These are phyloP conservation scores for Lactifluus hygrophoroides DNA, from an alignment of 768 basidiomycete species.

Conservation along the genomic window DNA sequence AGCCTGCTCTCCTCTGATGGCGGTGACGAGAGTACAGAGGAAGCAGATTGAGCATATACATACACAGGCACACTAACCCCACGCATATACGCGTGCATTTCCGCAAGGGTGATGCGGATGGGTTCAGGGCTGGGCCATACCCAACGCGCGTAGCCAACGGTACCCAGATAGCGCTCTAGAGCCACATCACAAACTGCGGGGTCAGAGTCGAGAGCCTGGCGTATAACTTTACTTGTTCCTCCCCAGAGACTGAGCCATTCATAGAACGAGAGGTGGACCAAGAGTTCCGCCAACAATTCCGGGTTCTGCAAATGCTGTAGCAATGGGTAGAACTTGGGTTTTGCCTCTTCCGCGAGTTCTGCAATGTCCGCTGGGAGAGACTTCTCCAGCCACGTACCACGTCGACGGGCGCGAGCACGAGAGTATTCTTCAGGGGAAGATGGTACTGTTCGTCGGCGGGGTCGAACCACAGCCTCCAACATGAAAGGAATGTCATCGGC, in stretches of 20 bases:
- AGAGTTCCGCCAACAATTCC: constrained; percentile 42
- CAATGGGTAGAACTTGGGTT: constrained; percentile 39
- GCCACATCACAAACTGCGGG: constrained; percentile 51
- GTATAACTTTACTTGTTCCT: constrained; percentile 43
- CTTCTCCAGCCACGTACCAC: constrained; percentile 36
- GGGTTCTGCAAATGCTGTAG: constrained; percentile 46
- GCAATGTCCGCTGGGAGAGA: constrained; percentile 29
- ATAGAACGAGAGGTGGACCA: constrained; percentile 59
- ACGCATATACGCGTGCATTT: constrained; percentile 71
- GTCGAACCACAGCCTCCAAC: not conserved
- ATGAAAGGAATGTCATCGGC: not conserved
- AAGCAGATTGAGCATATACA: constrained; percentile 56
- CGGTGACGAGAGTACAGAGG: constrained; percentile 42
- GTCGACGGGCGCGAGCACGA: constrained; percentile 32
- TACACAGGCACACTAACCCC: constrained; percentile 71
- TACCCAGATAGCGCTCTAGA: constrained; percentile 57
- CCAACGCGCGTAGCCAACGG: constrained; percentile 72
- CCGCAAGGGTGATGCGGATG: constrained; percentile 58
- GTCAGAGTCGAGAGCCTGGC: constrained; percentile 40
- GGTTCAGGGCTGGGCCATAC: constrained; percentile 44
- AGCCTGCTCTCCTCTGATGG: constrained; percentile 34
- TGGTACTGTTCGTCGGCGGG: constrained; percentile 16
- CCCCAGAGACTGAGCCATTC: constrained; percentile 61
- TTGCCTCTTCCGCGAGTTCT: constrained; percentile 26
- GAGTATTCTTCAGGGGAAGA: constrained; percentile 34